phyloP scores from a whole-genome alignment of 805 yeast species.

The Wilhelminamyces savonicus region DNA sequence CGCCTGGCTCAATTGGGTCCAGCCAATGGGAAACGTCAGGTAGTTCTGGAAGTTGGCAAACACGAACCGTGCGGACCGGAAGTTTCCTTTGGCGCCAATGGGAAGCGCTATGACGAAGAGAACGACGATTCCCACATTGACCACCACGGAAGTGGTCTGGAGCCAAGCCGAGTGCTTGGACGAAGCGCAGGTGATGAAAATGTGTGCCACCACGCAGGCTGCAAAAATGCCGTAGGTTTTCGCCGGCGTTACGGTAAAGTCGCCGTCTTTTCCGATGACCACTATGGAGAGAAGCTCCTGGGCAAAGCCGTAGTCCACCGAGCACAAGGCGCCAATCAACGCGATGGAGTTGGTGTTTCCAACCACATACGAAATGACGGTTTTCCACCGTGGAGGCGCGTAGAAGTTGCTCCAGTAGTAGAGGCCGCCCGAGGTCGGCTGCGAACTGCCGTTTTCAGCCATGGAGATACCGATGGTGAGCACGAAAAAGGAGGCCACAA shows the following conservation, averaged over 20 bases:
- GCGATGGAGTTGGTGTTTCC: conserved; percentile 69
- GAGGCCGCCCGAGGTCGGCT: conserved; percentile 73
- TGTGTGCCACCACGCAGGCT: conserved; percentile 51
- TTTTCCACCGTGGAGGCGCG: conserved; percentile 40
- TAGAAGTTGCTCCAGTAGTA: conserved; percentile 63
- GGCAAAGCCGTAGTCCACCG: conserved; percentile 66
- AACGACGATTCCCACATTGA: conserved; percentile 47
- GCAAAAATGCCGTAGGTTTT: conserved; percentile 61
- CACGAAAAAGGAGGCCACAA: conserved; percentile 50
- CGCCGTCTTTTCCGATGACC: conserved; percentile 46
- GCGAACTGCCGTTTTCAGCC: conserved; percentile 61
- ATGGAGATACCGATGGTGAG: conserved; percentile 54
- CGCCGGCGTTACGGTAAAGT: conserved; percentile 47
- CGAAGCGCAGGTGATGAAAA: conserved; percentile 47
- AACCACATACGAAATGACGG: conserved; percentile 29
- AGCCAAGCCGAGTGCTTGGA: conserved; percentile 51
- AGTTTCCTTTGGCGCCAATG: conserved; percentile 41
- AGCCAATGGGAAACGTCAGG: conserved; percentile 54
- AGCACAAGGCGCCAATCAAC: conserved; percentile 57
- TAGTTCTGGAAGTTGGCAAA: conserved; percentile 48
- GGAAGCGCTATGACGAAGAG: conserved; percentile 61
- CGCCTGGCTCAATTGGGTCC: conserved; percentile 46
- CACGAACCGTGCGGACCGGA: conserved; percentile 47
- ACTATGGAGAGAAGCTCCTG: conserved; percentile 55
- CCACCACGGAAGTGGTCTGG: conserved; percentile 52